These are phyloP conservation scores for Bipolaris gigantea DNA, from an alignment of 2,329 filamentous ascomycete species.

Conservation along the genomic window DNA sequence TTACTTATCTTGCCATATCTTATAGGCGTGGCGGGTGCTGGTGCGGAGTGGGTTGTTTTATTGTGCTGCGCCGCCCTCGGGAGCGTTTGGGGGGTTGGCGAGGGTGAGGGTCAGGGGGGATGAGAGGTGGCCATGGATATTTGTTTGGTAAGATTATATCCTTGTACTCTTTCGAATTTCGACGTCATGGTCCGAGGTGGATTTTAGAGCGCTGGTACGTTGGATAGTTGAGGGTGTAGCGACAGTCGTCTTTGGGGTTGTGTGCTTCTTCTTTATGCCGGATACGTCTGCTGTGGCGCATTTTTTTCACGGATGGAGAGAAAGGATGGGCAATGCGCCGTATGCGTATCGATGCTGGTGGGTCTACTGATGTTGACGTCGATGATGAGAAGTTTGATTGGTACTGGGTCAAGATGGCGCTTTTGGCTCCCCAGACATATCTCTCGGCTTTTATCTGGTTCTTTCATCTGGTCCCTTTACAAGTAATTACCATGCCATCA, in stretches of 20 bases:
- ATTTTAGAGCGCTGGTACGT: constrained; percentile 22
- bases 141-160: constrained; percentile 20
- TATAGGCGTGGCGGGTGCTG: constrained; percentile 46
- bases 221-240: constrained; percentile 35
- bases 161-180: not conserved
- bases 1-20: constrained; percentile 49
- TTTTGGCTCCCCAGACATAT: constrained; percentile 42
- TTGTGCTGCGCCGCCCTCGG: constrained; percentile 44
- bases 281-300: constrained; percentile 49
- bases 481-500: constrained; percentile 22
- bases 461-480: constrained; percentile 50
- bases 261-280: constrained; percentile 56
- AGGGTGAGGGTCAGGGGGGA: constrained; percentile 45
- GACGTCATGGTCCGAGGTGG: too few relatives aligned
- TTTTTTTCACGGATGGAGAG: constrained; percentile 36
- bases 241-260: constrained; percentile 45
- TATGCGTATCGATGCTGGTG: constrained; percentile 35
- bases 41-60: constrained; percentile 47
- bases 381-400: constrained; percentile 47
- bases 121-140: constrained; percentile 41
- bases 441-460: constrained; percentile 45
- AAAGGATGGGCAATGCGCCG: constrained; percentile 28
- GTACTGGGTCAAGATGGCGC: constrained; percentile 45
- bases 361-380: constrained; percentile 31
- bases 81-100: constrained; percentile 49